Conservation (phyloP, 352 stramenopile genomes). For the Halophytophthora batemanensis region DNA sequence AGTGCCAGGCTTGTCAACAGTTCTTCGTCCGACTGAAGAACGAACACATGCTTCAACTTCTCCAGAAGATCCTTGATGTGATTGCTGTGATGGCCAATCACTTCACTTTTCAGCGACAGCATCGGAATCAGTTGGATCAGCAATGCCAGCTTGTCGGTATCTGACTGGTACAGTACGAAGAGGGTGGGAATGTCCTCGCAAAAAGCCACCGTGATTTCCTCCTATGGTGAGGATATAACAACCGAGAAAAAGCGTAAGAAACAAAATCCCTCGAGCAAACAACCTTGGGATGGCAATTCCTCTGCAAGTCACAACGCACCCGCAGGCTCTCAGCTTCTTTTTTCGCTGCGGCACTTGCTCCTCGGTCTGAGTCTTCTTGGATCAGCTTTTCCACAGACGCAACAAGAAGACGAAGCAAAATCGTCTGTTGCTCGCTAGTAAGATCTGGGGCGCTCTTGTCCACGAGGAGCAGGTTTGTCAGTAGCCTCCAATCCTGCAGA, state of each 20-base stretch:
- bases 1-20: constrained; percentile 64
- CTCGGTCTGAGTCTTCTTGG: constrained; percentile 22
- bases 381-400: constrained; percentile 65
- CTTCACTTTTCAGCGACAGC: constrained; percentile 51
- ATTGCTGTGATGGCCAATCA: constrained; percentile 63
- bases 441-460: constrained; percentile 83
- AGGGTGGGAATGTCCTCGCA: constrained; percentile 80
- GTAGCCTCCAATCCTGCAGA: constrained; percentile 73
- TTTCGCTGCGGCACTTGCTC: constrained; percentile 26
- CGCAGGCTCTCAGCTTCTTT: constrained; percentile 50
- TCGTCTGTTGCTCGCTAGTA: constrained; percentile 74
- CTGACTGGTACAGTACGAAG: constrained; percentile 72
- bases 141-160: constrained; percentile 73
- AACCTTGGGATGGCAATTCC: not conserved
- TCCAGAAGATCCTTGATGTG: constrained; percentile 72
- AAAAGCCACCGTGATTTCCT: constrained; percentile 76
- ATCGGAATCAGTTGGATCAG: constrained; percentile 77
- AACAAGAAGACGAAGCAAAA: constrained; percentile 72
- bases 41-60: constrained; percentile 72
- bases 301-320: constrained; percentile 25
- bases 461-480: constrained; percentile 68
- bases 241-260: not conserved
- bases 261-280: not conserved
- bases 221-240: constrained; percentile 21
- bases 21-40: constrained; percentile 63